Evolutionary conservation across 2,329 filamentous ascomycete genomes (phyloP), one percentile per base, ranked within the genome.

Genomic region (Cadophora sp.): DNA sequence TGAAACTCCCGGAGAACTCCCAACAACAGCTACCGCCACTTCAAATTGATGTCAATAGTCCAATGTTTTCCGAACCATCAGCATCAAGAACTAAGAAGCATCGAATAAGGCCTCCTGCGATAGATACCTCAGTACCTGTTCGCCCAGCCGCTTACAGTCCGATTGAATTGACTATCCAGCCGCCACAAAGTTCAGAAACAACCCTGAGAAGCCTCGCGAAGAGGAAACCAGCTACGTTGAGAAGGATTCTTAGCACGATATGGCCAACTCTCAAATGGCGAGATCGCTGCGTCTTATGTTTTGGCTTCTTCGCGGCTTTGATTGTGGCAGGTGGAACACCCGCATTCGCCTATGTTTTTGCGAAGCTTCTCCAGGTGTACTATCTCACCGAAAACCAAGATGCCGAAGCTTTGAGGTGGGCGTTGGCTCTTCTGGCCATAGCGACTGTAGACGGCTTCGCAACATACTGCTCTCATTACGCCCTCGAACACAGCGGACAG

Each of bases 291-390:
- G 77, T 86, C 14, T 79, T 96, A 0, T 33, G 90, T 0, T 63
- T 85, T 1, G 92, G 89, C 1, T 79, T 93, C 11, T n/a, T 85
- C 0, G 63, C 70, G 16, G 69, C 75, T 3, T 68, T 76, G 8
- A 64, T 73, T 18, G 70, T 74, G 43, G 74, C 71, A 20, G 70
- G 66, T 27, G 60, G 68, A 22, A 77, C 74, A 4, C 76, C 94
- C 0, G 81, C 87, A 0, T 97, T 97, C 73, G 90, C 93, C 0
- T 93, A 86, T 76, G 82, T 91, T 9, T 89, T 97, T 60, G 87
- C 93, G 0, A 87, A 89, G 65, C 84, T 97, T 0, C 83, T 97
- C 0, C 80, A 82, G 1, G 89, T 89, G 0, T 93, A 96, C 76
- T 92, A 90, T 78, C 77, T 85, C 0, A 74, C 82, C 0, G 63